A percentile compares a stretch with the other conserved stretches of the same genome.
Evolutionary conservation across 768 basidiomycete species (phyloP).

Genomic region (Xerocomellus intermedius): DNA sequence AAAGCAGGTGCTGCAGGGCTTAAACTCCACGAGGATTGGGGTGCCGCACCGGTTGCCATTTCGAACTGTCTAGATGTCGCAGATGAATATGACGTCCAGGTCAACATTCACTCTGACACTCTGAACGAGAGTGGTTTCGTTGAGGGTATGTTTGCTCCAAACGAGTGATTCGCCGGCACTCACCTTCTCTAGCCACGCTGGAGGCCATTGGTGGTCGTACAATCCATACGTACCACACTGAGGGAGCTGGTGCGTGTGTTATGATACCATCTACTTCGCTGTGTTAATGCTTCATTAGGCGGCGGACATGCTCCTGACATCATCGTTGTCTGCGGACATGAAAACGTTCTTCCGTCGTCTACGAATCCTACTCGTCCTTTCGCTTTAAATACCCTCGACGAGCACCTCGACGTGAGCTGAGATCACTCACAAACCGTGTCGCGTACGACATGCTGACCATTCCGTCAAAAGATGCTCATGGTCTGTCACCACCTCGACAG

Average conservation of each 20-base stretch:
- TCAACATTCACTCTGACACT: constrained; percentile 94
- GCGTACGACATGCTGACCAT: neutral
- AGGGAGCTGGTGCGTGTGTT: constrained; percentile 74
- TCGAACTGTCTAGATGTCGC: constrained; percentile 72
- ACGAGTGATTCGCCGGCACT: neutral
- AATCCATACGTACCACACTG: constrained; percentile 96
- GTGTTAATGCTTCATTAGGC: constrained; percentile 40
- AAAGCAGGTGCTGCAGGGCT: constrained; percentile 83
- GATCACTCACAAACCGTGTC: neutral
- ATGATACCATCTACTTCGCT: neutral
- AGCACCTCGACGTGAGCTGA: constrained; percentile 88
- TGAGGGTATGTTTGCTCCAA: constrained; percentile 59
- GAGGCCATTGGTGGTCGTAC: constrained; percentile 86
- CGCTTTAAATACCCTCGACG: constrained; percentile 87
- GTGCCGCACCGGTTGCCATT: constrained; percentile 83
- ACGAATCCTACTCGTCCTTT: constrained; percentile 97
- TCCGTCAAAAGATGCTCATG: constrained; percentile 84
- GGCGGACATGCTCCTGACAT: constrained; percentile 98
- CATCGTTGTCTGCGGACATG: constrained; percentile 89
- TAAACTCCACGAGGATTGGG: constrained; percentile 99
- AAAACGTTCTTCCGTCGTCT: constrained; percentile 92
- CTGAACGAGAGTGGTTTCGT: constrained; percentile 97
- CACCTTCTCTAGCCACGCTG: constrained; percentile 63
- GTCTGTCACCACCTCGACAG: constrained; percentile 97
- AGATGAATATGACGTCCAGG: constrained; percentile 93